phyloP scores from a whole-genome alignment of 2,329 filamentous ascomycete species.

The Fusarium sambucinum region DNA sequence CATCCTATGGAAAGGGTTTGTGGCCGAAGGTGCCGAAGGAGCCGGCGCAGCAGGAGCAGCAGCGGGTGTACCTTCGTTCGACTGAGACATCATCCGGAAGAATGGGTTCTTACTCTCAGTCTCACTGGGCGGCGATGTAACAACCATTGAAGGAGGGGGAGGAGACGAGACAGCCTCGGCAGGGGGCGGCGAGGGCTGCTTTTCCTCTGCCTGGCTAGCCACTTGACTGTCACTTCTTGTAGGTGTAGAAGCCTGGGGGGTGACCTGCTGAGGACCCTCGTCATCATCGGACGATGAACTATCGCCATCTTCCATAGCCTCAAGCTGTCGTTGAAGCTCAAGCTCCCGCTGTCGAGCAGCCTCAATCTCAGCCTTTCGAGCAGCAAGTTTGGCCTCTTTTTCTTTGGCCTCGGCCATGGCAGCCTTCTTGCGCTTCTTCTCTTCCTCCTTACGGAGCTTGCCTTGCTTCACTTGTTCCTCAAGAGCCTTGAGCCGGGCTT shows the following conservation, averaged over 20 bases:
- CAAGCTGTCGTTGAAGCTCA: constrained; percentile 88
- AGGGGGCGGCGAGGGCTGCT: constrained; percentile 63
- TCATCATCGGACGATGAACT: constrained; percentile 85
- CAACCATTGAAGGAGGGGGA: constrained; percentile 62
- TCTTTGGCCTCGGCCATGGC: constrained; percentile 88
- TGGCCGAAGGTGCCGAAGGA: constrained; percentile 61
- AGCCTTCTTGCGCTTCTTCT: constrained; percentile 92
- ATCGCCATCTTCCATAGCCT: constrained; percentile 78
- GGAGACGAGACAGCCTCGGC: constrained; percentile 53
- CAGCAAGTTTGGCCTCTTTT: constrained; percentile 85
- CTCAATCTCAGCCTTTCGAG: constrained; percentile 91
- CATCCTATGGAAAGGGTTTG: constrained; percentile 95
- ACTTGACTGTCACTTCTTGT: constrained; percentile 65
- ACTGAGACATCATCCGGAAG: constrained; percentile 86
- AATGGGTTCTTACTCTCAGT: constrained; percentile 94
- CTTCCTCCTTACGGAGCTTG: constrained; percentile 96
- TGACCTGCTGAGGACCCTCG: constrained; percentile 78
- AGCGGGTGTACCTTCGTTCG: constrained; percentile 63
- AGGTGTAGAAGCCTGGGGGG: constrained; percentile 70
- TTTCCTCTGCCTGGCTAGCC: constrained; percentile 67
- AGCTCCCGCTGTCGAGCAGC: constrained; percentile 89
- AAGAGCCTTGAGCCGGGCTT: constrained; percentile 85
- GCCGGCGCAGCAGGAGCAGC: constrained; percentile 55
- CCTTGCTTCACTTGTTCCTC: constrained; percentile 94
- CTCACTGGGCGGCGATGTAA: constrained; percentile 69